Conservation (phyloP, 441 rosid species). For the Corymbia citriodora region DNA sequence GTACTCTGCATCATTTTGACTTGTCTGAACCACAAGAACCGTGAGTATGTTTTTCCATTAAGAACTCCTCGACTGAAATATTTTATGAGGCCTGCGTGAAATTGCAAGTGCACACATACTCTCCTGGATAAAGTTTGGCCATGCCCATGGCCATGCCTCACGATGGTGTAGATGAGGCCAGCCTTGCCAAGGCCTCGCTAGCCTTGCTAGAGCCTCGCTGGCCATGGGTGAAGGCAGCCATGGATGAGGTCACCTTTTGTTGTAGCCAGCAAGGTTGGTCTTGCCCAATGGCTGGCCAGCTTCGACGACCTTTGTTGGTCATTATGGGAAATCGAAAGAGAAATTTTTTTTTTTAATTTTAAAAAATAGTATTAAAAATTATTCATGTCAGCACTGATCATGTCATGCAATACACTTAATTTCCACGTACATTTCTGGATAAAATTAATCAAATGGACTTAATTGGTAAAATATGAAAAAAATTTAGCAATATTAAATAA, state of each 20-base stretch:
- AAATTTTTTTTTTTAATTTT: too few relatives aligned
- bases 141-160: background rate
- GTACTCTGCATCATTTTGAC: background rate
- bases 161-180: accelerated
- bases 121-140: background rate
- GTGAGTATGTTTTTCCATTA: background rate
- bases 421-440: too few relatives aligned
- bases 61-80: background rate
- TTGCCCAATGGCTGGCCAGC: accelerated
- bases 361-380: too few relatives aligned
- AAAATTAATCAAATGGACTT: too few relatives aligned
- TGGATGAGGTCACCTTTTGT: background rate
- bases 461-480: too few relatives aligned
- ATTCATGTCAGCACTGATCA: accelerated
- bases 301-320: accelerated
- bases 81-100: background rate
- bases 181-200: too few relatives aligned
- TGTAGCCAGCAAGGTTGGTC: too few relatives aligned
- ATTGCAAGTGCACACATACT: background rate
- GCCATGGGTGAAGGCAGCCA: background rate
- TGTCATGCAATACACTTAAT: too few relatives aligned
- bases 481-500: accelerated
- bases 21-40: background rate
- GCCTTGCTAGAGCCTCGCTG: too few relatives aligned
- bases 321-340: accelerated